Conservation (phyloP, 306 rosid genomes). For the Erythrophleum fordii region DNA sequence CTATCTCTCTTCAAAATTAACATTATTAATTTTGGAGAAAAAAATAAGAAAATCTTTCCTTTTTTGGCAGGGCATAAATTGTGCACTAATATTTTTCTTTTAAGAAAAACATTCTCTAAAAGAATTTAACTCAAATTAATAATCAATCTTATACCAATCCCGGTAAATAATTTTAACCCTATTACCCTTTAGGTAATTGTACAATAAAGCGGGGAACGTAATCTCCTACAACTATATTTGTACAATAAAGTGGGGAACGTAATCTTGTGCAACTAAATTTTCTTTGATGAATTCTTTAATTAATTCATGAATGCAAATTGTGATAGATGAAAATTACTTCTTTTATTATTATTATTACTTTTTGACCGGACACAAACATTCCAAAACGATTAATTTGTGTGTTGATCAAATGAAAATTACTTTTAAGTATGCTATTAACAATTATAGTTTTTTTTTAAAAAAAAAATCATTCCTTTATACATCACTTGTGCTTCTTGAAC, state of each 20-base stretch:
- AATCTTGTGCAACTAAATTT: neutral
- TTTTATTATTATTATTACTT: too few relatives aligned
- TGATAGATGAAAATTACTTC: neutral
- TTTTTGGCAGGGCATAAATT: neutral
- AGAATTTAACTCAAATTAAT: neutral
- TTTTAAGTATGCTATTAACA: neutral
- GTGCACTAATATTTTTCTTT: neutral
- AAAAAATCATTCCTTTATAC: neutral
- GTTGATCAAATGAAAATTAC: neutral
- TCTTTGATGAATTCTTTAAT: neutral
- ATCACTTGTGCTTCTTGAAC: neutral
- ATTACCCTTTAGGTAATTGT: neutral
- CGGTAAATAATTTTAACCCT: neutral
- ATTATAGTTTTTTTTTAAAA: neutral
- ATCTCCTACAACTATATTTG: neutral
- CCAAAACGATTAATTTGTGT: too few relatives aligned
- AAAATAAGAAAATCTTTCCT: neutral
- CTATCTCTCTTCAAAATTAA: too few relatives aligned
- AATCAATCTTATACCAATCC: neutral
- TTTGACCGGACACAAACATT: too few relatives aligned
- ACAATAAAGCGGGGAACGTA: neutral
- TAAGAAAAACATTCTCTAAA: neutral
- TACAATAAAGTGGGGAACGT: neutral
- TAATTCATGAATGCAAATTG: neutral
- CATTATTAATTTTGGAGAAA: neutral